Evolutionary conservation across 2,329 filamentous ascomycete genomes (phyloP).

Genomic region (Exophiala sideris): DNA sequence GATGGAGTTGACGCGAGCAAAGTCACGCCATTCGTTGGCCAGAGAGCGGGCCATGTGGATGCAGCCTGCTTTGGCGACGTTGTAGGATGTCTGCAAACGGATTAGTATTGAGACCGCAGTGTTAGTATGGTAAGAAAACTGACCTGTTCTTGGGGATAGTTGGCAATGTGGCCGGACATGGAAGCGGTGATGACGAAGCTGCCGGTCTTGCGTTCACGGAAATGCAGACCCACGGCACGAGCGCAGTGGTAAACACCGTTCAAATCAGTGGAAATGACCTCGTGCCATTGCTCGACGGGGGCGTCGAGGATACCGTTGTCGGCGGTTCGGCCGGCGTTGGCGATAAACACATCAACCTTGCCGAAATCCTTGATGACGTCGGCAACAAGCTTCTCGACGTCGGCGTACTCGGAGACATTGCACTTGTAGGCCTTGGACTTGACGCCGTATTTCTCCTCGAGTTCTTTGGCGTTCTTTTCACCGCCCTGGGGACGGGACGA

Average conservation of each 20-base stretch:
- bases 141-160: conserved; percentile 60
- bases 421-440: conserved; percentile 67
- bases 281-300: conserved; percentile 67
- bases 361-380: conserved; percentile 67
- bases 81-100: conserved; percentile 52
- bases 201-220: conserved; percentile 63
- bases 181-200: conserved; percentile 65
- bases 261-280: conserved; percentile 80
- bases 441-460: conserved; percentile 58
- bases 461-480: conserved; percentile 63
- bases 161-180: conserved; percentile 56
- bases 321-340: conserved; percentile 69
- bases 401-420: conserved; percentile 56
- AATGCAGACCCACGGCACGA: conserved; percentile 79
- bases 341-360: conserved; percentile 65
- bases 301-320: conserved; percentile 66
- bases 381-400: conserved; percentile 55
- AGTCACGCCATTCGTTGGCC: conserved; percentile 68
- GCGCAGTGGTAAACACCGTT: conserved; percentile 84
- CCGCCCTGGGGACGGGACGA: conserved; percentile 59
- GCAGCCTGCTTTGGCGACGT: conserved; percentile 64
- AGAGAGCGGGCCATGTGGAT: conserved; percentile 63
- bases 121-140: neutral
- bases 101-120: neutral
- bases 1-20: conserved; percentile 66